Percentiles rank a stretch among this genome's conserved stretches.
These are phyloP conservation scores for Parasitella parasitica DNA, from an alignment of 371 early-diverging fungal genomes.

Conservation along the genomic window DNA sequence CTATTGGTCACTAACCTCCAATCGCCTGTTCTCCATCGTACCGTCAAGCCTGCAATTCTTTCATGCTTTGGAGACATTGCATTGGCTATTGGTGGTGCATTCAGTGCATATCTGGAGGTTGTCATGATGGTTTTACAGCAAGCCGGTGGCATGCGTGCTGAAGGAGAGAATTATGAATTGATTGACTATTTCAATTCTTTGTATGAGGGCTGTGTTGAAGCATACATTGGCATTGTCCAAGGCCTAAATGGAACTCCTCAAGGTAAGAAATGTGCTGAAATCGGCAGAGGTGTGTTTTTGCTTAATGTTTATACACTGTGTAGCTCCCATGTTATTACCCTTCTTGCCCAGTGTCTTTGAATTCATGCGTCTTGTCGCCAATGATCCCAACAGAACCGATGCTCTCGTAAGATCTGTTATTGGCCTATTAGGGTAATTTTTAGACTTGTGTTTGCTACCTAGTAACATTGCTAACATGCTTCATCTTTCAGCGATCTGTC, in stretches of 20 bases:
- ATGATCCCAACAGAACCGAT: slow-evolving; percentile 63
- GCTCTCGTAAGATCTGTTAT: slow-evolving; percentile 69
- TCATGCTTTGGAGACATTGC: slow-evolving; percentile 98
- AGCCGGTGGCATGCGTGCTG: slow-evolving; percentile 72
- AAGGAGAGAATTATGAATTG: slow-evolving; percentile 68
- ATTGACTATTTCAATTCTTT: slow-evolving; percentile 83
- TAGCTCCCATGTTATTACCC: slow-evolving; percentile 60
- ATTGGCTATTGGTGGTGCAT: slow-evolving; percentile 87
- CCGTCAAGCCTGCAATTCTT: slow-evolving; percentile 91
- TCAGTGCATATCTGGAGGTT: slow-evolving; percentile 79
- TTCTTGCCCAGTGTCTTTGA: slow-evolving; percentile 70
- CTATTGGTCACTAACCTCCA: slow-evolving; percentile 74
- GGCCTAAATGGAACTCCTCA: slow-evolving; percentile 71
- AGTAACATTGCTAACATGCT: background rate
- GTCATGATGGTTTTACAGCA: slow-evolving; percentile 86
- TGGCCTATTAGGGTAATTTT: slow-evolving; percentile 76
- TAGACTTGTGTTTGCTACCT: background rate
- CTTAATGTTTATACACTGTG: background rate
- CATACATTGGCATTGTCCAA: slow-evolving; percentile 93
- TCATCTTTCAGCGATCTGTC: slow-evolving; percentile 60
- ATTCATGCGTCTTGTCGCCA: slow-evolving; percentile 70
- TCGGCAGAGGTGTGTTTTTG: too few relatives aligned
- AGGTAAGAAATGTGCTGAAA: too few relatives aligned
- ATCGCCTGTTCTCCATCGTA: slow-evolving; percentile 75
- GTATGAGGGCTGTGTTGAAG: slow-evolving; percentile 89